Conservation (phyloP, 495 filamentous ascomycete genomes). For the Venustampulla echinocandica region DNA sequence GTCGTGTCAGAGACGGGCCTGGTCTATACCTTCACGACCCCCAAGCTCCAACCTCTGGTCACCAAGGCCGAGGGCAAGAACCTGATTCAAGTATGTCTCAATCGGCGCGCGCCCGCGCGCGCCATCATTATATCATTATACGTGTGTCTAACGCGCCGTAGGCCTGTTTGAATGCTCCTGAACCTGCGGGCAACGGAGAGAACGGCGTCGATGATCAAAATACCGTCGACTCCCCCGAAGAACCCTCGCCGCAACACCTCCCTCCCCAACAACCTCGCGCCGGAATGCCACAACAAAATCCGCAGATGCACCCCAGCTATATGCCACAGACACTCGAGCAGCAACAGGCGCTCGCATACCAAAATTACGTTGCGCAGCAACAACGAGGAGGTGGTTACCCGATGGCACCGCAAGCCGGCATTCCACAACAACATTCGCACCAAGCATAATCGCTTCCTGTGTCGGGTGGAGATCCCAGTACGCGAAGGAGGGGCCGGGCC, state of each 20-base stretch:
- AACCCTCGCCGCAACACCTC: constrained; percentile 48
- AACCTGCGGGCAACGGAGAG: constrained; percentile 75
- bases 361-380: constrained; percentile 47
- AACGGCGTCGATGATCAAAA: constrained; percentile 77
- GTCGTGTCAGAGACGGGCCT: constrained; percentile 98
- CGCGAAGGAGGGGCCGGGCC: constrained; percentile 16
- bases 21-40: constrained; percentile 98
- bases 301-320: constrained; percentile 39
- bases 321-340: constrained; percentile 40
- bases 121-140: too few species aligned
- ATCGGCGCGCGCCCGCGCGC: background rate
- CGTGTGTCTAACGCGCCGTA: constrained; percentile 33
- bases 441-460: constrained; percentile 33
- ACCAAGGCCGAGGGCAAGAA: constrained; percentile 99
- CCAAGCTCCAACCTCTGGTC: constrained; percentile 96
- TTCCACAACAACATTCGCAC: constrained; percentile 47
- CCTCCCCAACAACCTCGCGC: constrained; percentile 45
- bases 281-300: constrained; percentile 39
- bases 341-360: constrained; percentile 51
- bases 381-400: constrained; percentile 39
- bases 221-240: constrained; percentile 55
- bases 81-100: constrained; percentile 77
- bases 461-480: constrained; percentile 12
- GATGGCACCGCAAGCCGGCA: constrained; percentile 43
- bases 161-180: constrained; percentile 96